Evolutionary conservation across 2,329 filamentous ascomycete species (phyloP).

Genomic region (Colletotrichum cordylinicola): DNA sequence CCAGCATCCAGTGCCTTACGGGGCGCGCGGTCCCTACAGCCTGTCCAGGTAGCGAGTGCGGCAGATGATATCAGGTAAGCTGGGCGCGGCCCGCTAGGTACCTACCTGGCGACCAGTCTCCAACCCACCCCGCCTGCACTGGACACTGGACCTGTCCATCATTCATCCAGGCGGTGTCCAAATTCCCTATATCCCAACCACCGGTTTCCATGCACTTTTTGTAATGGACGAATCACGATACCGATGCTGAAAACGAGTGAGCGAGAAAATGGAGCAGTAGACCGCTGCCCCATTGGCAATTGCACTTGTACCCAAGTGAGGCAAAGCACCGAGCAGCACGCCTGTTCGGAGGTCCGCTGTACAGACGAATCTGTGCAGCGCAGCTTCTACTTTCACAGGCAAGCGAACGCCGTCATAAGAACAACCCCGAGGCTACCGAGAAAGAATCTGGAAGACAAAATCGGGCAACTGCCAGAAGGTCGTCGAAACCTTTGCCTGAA

Average conservation of each 20-base stretch:
- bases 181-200: background rate
- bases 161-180: background rate
- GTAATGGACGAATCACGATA: background rate
- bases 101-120: background rate
- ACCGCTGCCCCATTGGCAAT: background rate
- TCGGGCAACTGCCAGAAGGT: background rate
- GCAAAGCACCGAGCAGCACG: background rate
- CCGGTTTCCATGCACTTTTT: background rate
- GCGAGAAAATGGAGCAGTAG: background rate
- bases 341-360: background rate
- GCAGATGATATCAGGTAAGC: slow-evolving; percentile 5
- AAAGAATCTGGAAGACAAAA: background rate
- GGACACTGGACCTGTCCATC: background rate
- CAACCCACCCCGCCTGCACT: background rate
- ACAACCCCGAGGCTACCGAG: background rate
- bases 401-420: background rate
- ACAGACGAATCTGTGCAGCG: background rate
- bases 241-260: background rate
- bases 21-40: slow-evolving; percentile 2
- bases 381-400: background rate
- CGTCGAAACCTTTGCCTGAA: background rate
- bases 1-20: background rate
- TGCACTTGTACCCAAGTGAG: background rate
- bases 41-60: background rate
- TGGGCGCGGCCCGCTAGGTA: background rate